A percentile compares a stretch with the other conserved stretches of the same genome.
phyloP scores from a whole-genome alignment of 2,329 filamentous ascomycete species.

The Magnaporthiopsis rhizophila region DNA sequence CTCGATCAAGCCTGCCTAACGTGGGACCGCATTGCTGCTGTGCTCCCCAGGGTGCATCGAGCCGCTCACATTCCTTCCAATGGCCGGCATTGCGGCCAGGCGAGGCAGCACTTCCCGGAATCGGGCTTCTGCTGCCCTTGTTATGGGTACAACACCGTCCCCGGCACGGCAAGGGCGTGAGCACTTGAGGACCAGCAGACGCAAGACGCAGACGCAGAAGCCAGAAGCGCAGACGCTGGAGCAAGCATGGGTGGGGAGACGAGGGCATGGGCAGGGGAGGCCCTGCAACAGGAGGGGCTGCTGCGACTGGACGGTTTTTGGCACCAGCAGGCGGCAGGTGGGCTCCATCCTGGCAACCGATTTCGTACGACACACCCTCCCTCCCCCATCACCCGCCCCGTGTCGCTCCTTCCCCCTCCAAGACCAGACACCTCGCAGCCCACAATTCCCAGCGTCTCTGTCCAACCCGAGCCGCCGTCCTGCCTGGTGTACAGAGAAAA shows the following conservation, averaged over 20 bases:
- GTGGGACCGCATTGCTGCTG: background rate
- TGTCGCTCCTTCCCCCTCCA: background rate
- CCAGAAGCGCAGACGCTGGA: background rate
- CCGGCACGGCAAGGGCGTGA: background rate
- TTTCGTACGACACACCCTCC: constrained; percentile 1
- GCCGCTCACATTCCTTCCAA: background rate
- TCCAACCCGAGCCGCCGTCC: constrained; percentile 1
- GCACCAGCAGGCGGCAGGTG: background rate
- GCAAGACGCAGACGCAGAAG: too few relatives aligned
- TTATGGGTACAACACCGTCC: background rate
- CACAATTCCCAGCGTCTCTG: constrained; percentile 2
- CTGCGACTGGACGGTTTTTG: too few relatives aligned
- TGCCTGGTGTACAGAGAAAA: background rate
- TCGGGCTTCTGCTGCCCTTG: background rate
- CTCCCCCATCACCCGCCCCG: background rate
- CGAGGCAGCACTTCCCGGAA: background rate
- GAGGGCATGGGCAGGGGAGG: background rate
- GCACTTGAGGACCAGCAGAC: background rate
- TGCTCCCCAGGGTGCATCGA: background rate
- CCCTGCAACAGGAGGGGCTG: background rate
- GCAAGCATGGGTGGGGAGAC: background rate
- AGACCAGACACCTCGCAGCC: background rate
- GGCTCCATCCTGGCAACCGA: background rate
- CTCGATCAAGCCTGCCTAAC: background rate
- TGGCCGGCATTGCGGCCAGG: background rate